Evolutionary conservation across 495 filamentous ascomycete genomes (phyloP), one percentile per base, ranked within the genome.

Genomic region (Astrocystis sublimbata): DNA sequence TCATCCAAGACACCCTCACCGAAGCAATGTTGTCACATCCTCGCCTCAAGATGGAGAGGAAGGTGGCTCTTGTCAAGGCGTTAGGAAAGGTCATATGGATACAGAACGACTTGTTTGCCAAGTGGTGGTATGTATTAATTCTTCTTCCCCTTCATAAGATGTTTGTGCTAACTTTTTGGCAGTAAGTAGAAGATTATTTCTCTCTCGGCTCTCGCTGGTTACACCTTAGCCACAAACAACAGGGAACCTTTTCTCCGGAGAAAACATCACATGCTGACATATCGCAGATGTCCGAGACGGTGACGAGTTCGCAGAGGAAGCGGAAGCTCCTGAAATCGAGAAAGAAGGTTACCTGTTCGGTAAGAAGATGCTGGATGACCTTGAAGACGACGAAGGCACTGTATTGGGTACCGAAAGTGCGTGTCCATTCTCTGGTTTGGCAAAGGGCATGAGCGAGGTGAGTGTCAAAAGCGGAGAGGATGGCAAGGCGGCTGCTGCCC

Each of bases 71-170:
- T 17, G 76, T 90, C 31, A 88, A 86, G 61, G 89, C 89, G 63
- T 61, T 83, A 33, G 77, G 77, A 49, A 83, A 83, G 66, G 77
- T 83, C 26, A 77, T 83, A 45, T 90, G 88, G 88, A 89, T 90
- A 67, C 88, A 91, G 73, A 90, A 90, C 66, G 90, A 93, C 70
- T 76, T 93, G 19, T 90, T 93, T 65, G 86, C 89, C 8, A 88
- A 86, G 73, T 90, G 86, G 84, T 88, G 58, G 58, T 61, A 53
- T 26, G 58, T 61, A 53, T 45, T 19, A 17, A 36, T 6, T 4
- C n/a, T 30, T 33, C 2, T 5, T 17, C 4, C 1, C n/a, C 36
- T 15, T 3, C 15, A 41, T 41, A 13, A 21, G 7, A 23, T n/a
- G 24, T 45, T 52, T 6, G 19, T 9, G 47, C 58, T 60, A 43